Percentiles rank a stretch among this genome's conserved stretches.
Conservation (phyloP, 768 basidiomycete genomes). For the Boletellus ananiceps region DNA sequence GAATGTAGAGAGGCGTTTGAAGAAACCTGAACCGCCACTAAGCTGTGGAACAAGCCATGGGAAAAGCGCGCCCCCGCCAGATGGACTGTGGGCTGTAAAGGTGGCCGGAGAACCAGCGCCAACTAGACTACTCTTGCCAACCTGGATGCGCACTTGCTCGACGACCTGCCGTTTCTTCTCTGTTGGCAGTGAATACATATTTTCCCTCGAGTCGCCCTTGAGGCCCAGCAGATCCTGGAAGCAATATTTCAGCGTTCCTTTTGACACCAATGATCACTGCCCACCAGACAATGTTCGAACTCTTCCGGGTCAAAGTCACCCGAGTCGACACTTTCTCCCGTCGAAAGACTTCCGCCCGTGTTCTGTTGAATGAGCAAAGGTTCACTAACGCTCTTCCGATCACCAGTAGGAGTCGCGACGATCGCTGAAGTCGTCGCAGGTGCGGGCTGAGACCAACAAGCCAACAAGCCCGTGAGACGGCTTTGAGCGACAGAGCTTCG, state of each 20-base stretch:
- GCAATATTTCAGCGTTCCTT: slow-evolving; percentile 4
- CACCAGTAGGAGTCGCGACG: slow-evolving; percentile 31
- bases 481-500: slow-evolving; percentile 51
- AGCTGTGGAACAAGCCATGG: slow-evolving; percentile 69
- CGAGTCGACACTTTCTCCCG: slow-evolving; percentile 25
- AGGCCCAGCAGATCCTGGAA: slow-evolving; percentile 68
- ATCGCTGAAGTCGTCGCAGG: slow-evolving; percentile 33
- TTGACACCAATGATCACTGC: slow-evolving; percentile 13
- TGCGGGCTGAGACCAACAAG: slow-evolving; percentile 55
- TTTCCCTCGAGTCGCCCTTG: slow-evolving; percentile 61
- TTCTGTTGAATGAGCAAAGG: slow-evolving; percentile 54
- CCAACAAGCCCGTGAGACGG: slow-evolving; percentile 63
- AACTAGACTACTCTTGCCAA: slow-evolving; percentile 30
- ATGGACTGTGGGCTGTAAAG: slow-evolving; percentile 54
- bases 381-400: slow-evolving; percentile 67
- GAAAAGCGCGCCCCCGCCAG: slow-evolving; percentile 50
- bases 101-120: slow-evolving; percentile 32
- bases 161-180: slow-evolving; percentile 68
- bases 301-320: slow-evolving; percentile 38
- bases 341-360: slow-evolving; percentile 29
- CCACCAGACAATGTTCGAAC: slow-evolving; percentile 70
- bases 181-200: slow-evolving; percentile 55
- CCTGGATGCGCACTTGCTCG: slow-evolving; percentile 43
- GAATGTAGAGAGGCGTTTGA: slow-evolving; percentile 61
- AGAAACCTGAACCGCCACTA: slow-evolving; percentile 64